A percentile compares a stretch with the other conserved stretches of the same genome.
phyloP scores from a whole-genome alignment of 2,329 filamentous ascomycete genomes.

The Rutstroemia sp. region DNA sequence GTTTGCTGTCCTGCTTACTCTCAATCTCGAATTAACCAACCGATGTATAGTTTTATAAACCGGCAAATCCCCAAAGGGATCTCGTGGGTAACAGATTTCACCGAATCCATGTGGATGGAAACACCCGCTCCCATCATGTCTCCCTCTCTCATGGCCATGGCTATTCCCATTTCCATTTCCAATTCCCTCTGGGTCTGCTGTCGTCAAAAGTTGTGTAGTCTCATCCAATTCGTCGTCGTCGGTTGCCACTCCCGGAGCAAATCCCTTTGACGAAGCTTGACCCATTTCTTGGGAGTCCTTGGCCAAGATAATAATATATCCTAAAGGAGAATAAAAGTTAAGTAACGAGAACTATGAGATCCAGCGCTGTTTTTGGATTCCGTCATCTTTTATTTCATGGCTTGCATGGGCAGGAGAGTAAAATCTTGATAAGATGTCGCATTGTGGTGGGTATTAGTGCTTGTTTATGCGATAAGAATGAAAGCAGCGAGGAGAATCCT shows the following conservation, averaged over 20 bases:
- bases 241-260: neutral
- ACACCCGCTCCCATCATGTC: slow-evolving; percentile 17
- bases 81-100: slow-evolving; percentile 20
- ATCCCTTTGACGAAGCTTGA: neutral
- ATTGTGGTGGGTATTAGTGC: neutral
- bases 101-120: slow-evolving; percentile 21
- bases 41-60: slow-evolving; percentile 75
- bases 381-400: neutral
- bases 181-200: neutral
- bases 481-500: neutral
- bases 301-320: neutral
- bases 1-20: neutral
- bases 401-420: neutral
- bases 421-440: neutral
- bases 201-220: neutral
- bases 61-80: slow-evolving; percentile 41
- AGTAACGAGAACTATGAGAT: neutral
- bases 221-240: neutral
- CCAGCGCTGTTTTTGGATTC: slow-evolving; percentile 4
- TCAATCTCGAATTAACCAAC: slow-evolving; percentile 20
- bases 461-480: neutral
- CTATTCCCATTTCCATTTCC: neutral
- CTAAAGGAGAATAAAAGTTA: neutral
- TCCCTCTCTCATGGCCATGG: neutral
- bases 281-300: neutral